Percentiles rank a stretch among this genome's conserved stretches.
These are phyloP conservation scores for Metarhizium sp. DNA, from an alignment of 2,329 filamentous ascomycete species.

Conservation along the genomic window DNA sequence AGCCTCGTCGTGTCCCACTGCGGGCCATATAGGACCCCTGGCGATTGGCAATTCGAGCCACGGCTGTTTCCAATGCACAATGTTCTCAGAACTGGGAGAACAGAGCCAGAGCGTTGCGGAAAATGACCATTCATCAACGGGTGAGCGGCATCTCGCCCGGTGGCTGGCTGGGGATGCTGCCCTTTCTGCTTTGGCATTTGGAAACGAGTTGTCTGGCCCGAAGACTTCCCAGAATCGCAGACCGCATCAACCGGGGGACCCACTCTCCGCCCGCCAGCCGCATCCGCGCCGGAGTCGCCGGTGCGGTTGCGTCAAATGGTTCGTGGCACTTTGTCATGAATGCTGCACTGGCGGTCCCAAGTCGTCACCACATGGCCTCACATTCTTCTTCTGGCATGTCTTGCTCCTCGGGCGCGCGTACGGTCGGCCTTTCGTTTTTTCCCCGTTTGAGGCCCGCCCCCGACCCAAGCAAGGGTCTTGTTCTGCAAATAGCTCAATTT, in stretches of 20 bases:
- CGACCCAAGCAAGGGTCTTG: neutral
- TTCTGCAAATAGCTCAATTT: neutral
- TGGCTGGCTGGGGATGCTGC: slow-evolving; percentile 14
- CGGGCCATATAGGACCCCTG: neutral
- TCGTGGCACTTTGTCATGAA: neutral
- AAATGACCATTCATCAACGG: neutral
- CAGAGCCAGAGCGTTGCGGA: neutral
- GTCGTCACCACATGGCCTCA: neutral
- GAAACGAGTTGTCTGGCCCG: neutral
- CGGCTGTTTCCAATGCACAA: neutral
- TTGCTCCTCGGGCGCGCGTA: no score
- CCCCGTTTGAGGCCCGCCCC: neutral
- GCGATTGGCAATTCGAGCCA: neutral
- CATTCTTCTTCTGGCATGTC: no score
- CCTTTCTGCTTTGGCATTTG: neutral
- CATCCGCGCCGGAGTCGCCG: slow-evolving; percentile 10
- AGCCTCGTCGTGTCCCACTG: neutral
- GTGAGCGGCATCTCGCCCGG: slow-evolving; percentile 20
- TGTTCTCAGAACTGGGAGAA: neutral
- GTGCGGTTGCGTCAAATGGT: neutral
- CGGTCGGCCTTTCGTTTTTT: no score
- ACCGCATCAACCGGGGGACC: neutral
- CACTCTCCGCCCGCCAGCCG: slow-evolving; percentile 6
- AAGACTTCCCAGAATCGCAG: neutral
- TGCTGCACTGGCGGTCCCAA: neutral